A percentile compares a stretch with the other conserved stretches of the same genome.
These are phyloP conservation scores for Licmophora abbreviata DNA, from an alignment of 108 stramenopile species.

Conservation along the genomic window DNA sequence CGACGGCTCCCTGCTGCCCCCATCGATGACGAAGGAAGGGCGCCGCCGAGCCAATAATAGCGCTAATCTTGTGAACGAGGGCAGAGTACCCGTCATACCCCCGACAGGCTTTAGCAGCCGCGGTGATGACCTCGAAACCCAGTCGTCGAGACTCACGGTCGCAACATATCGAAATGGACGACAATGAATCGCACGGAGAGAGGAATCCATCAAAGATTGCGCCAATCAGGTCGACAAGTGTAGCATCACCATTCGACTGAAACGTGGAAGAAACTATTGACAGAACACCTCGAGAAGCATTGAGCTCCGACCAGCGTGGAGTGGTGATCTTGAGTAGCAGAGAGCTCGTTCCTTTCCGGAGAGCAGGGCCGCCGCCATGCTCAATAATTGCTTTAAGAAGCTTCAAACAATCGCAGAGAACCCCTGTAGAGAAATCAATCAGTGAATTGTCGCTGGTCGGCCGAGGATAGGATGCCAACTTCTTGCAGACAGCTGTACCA, in stretches of 20 bases:
- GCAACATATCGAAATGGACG: constrained; percentile 64
- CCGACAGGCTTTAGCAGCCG: constrained; percentile 56
- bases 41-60: constrained; percentile 50
- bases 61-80: constrained; percentile 45
- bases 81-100: constrained; percentile 52
- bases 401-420: constrained; percentile 76
- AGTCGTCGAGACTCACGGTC: constrained; percentile 71
- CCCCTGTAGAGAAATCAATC: constrained; percentile 60
- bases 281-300: constrained; percentile 10
- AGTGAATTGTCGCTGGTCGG: constrained; percentile 38
- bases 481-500: constrained; percentile 71
- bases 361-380: constrained; percentile 31
- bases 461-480: constrained; percentile 62
- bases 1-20: constrained; percentile 44
- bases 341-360: constrained; percentile 42
- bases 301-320: constrained; percentile 44
- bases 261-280: constrained; percentile 3
- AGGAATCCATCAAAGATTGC: constrained; percentile 82
- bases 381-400: constrained; percentile 65
- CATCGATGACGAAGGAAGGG: constrained; percentile 71
- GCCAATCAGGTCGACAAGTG: constrained; percentile 75
- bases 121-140: constrained; percentile 67
- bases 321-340: constrained; percentile 30
- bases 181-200: constrained; percentile 48
- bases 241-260: constrained; percentile 23